phyloP scores from a whole-genome alignment of 495 filamentous ascomycete genomes.

The Letharia lupina region DNA sequence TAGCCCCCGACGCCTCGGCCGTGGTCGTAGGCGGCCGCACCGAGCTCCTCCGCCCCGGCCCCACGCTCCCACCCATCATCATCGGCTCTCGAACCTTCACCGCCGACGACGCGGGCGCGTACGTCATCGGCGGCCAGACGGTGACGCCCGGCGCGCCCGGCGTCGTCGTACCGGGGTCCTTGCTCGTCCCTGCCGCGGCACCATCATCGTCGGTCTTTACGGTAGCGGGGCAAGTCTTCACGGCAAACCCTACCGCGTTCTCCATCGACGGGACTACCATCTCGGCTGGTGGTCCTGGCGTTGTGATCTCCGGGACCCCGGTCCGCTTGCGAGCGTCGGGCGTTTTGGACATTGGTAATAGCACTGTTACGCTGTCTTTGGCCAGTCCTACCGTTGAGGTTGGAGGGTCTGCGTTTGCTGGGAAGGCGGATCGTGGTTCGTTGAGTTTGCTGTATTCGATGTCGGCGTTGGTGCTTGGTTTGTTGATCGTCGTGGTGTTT shows the following conservation, averaged over 20 bases:
- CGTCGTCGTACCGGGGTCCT: neutral
- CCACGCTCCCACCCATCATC: neutral
- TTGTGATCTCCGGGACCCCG: neutral
- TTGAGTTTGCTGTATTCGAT: neutral
- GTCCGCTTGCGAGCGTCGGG: neutral
- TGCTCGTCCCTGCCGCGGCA: too few species aligned
- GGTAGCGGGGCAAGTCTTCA: neutral
- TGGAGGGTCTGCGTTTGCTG: neutral
- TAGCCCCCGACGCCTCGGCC: too few species aligned
- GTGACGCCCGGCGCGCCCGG: neutral
- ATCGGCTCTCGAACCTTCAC: conserved; percentile 10
- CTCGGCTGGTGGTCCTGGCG: neutral
- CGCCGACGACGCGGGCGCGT: neutral
- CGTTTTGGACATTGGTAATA: neutral
- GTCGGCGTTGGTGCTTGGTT: neutral
- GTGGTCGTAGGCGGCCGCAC: neutral
- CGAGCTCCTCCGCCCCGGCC: neutral
- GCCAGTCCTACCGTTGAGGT: neutral
- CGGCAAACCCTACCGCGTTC: conserved; percentile 1
- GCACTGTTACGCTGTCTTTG: neutral
- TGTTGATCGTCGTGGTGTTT: neutral
- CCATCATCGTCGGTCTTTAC: too few species aligned
- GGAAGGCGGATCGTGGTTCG: too few species aligned
- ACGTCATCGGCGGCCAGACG: conserved; percentile 4
- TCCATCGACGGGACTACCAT: conserved; percentile 1